Evolutionary conservation across 2,329 filamentous ascomycete species (phyloP).

Genomic region (Neocucurbitaria cava): DNA sequence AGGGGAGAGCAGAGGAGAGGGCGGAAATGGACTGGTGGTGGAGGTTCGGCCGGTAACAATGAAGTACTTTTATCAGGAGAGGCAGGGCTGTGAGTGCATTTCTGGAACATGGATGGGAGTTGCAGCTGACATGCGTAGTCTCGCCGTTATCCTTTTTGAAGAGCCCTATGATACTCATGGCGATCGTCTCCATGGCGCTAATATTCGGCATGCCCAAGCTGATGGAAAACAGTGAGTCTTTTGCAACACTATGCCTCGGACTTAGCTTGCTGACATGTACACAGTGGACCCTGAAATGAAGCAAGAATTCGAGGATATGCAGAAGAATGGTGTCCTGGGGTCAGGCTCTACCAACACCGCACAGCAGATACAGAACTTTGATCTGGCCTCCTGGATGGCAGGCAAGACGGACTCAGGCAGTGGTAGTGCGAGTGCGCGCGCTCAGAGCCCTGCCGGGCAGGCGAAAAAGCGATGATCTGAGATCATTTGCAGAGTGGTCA

Average conservation of each 20-base stretch:
- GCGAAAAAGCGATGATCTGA: constrained; percentile 26
- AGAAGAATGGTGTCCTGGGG: constrained; percentile 74
- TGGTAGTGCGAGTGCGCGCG: constrained; percentile 24
- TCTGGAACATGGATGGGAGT: neutral
- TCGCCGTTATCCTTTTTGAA: constrained; percentile 83
- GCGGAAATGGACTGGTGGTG: constrained; percentile 57
- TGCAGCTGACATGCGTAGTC: constrained; percentile 59
- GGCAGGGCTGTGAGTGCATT: constrained; percentile 71
- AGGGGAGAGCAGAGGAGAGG: constrained; percentile 66
- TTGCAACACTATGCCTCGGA: neutral
- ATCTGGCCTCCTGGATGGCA: constrained; percentile 73
- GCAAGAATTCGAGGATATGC: constrained; percentile 90
- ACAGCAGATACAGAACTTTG: constrained; percentile 67
- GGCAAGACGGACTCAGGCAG: constrained; percentile 53
- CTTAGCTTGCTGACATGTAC: constrained; percentile 11
- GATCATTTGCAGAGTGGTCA: neutral
- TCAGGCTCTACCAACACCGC: constrained; percentile 46
- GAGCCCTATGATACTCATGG: constrained; percentile 97
- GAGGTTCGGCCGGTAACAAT: constrained; percentile 66
- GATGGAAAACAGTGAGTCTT: constrained; percentile 86
- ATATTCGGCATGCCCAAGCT: constrained; percentile 95
- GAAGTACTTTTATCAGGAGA: constrained; percentile 80
- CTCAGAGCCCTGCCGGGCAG: constrained; percentile 39
- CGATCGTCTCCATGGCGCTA: constrained; percentile 78
- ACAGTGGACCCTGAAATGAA: constrained; percentile 96